A percentile compares a stretch with the other conserved stretches of the same genome.
Conservation (phyloP, 2,329 filamentous ascomycete species). For the Trichoderma sp. region DNA sequence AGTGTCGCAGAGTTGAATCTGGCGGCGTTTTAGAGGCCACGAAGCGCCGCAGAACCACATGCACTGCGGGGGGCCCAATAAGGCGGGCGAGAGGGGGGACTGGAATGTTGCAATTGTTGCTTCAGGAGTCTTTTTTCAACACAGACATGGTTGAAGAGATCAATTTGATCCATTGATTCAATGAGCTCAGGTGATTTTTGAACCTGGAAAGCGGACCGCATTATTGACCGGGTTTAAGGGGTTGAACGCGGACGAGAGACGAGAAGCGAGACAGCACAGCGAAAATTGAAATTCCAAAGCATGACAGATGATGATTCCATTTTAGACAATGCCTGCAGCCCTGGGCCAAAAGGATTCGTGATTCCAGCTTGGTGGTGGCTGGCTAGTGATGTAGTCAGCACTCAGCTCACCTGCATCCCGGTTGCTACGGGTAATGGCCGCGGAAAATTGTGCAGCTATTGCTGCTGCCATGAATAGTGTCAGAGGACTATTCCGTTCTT, state of each 20-base stretch:
- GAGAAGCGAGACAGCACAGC: neutral
- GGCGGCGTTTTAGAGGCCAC: neutral
- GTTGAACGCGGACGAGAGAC: neutral
- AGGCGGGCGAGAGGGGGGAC: neutral
- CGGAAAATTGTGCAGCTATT: neutral
- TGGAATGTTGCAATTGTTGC: neutral
- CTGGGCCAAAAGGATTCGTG: neutral
- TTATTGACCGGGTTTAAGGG: neutral
- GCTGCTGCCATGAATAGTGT: neutral
- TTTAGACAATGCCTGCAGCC: neutral
- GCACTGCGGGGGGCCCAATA: neutral
- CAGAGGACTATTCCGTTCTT: neutral
- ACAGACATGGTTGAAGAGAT: neutral
- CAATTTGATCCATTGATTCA: neutral
- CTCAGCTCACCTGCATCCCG: neutral
- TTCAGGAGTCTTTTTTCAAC: neutral
- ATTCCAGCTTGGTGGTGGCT: constrained; percentile 5
- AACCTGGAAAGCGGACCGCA: neutral
- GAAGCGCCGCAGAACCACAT: neutral
- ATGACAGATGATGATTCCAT: neutral
- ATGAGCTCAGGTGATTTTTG: neutral
- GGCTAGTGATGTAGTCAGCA: neutral
- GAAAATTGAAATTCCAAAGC: neutral
- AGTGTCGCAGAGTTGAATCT: neutral
- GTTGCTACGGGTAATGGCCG: neutral